These are phyloP conservation scores for Claviceps spartinae DNA, from an alignment of 2,329 filamentous ascomycete genomes.

Conservation along the genomic window DNA sequence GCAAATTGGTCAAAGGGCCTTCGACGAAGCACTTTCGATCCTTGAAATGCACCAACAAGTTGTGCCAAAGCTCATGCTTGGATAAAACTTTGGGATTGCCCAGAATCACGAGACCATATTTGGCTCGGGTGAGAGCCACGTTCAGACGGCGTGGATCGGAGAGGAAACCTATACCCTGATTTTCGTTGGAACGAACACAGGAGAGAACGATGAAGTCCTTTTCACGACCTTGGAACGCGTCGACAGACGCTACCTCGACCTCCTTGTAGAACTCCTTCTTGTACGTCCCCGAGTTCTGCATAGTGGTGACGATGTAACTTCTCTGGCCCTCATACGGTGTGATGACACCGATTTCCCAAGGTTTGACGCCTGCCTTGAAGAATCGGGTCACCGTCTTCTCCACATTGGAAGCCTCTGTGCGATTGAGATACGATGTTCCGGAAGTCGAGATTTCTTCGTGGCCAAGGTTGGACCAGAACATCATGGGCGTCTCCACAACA, in stretches of 20 bases:
- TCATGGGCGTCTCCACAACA: constrained; percentile 88
- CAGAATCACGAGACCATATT: constrained; percentile 90
- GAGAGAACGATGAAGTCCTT: constrained; percentile 98
- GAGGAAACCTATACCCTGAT: constrained; percentile 97
- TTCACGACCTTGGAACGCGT: constrained; percentile 96
- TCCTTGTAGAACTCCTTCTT: constrained; percentile 99
- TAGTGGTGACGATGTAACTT: constrained; percentile 97
- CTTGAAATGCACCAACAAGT: constrained; percentile 90
- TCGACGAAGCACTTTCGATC: constrained; percentile 92
- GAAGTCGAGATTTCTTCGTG: constrained; percentile 97
- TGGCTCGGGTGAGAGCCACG: constrained; percentile 89
- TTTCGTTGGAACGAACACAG: constrained; percentile 95
- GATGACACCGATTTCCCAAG: constrained; percentile 88
- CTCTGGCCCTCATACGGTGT: constrained; percentile 97
- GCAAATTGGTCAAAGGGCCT: constrained; percentile 88
- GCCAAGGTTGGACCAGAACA: constrained; percentile 98
- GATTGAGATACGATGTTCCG: constrained; percentile 94
- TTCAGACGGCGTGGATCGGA: constrained; percentile 95
- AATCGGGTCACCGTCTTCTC: constrained; percentile 98
- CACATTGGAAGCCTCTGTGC: constrained; percentile 91
- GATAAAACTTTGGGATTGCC: constrained; percentile 95
- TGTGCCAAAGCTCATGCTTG: constrained; percentile 97
- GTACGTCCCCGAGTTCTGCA: constrained; percentile 94
- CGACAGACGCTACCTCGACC: constrained; percentile 93
- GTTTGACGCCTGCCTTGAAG: constrained; percentile 96